A percentile compares a stretch with the other conserved stretches of the same genome.
Conservation (phyloP, 228 moss, liverwort and hornwort genomes). For the Sphagnum magellanicum region DNA sequence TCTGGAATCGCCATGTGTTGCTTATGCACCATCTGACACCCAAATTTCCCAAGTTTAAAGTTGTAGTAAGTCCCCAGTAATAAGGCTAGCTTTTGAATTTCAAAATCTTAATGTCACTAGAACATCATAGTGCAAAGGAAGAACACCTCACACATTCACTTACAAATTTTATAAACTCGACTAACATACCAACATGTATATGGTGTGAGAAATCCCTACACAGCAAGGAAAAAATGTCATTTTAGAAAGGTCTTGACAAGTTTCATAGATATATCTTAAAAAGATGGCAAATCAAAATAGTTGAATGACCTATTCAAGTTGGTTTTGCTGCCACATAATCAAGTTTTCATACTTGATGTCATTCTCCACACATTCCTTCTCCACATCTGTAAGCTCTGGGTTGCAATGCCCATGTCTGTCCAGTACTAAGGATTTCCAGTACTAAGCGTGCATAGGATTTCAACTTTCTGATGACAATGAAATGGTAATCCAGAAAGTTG, state of each 20-base stretch:
- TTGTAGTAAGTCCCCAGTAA: too few relatives aligned
- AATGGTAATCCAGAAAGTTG: too few relatives aligned
- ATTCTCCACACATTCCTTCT: conserved; percentile 94
- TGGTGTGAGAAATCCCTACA: background rate
- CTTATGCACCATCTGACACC: conserved; percentile 76
- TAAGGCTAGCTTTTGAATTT: too few relatives aligned
- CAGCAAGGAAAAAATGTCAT: background rate
- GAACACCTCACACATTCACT: background rate
- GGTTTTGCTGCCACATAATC: conserved; percentile 81
- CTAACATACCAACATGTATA: background rate
- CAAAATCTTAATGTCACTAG: too few relatives aligned
- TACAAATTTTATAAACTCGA: background rate
- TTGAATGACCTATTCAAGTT: conserved; percentile 70
- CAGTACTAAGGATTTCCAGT: conserved; percentile 68
- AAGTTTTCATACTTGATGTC: conserved; percentile 98
- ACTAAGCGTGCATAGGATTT: conserved; percentile 71
- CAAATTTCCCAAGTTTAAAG: conserved; percentile 1
- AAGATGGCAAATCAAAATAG: background rate
- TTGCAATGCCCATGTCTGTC: conserved; percentile 81
- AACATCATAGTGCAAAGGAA: too few relatives aligned
- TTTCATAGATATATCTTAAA: too few relatives aligned
- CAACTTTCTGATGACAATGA: too few relatives aligned
- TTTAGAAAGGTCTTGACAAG: background rate
- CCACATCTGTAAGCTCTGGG: conserved; percentile 44
- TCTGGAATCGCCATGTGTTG: conserved; percentile 71